These are phyloP conservation scores for Haplosporangium sp. DNA, from an alignment of 371 early-diverging fungal species.

Conservation along the genomic window DNA sequence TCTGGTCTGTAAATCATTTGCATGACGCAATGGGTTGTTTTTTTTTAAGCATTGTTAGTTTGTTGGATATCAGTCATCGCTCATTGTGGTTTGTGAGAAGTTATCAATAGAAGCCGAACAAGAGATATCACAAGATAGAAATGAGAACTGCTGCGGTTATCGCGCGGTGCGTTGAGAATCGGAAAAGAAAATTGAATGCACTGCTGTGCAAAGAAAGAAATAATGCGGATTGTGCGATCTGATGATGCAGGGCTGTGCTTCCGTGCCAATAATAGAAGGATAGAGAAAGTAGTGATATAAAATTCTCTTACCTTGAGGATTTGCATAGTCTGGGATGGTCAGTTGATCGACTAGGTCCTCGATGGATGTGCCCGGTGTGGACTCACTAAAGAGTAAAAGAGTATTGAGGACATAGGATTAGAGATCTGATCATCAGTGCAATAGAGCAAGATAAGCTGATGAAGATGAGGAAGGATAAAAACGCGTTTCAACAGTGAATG, in stretches of 20 bases:
- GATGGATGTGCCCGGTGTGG: conserved; percentile 26
- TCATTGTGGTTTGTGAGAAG: too few relatives aligned
- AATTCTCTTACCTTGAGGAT: conserved; percentile 20
- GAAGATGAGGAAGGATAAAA: not conserved
- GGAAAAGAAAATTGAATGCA: too few relatives aligned
- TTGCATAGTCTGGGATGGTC: conserved; percentile 29
- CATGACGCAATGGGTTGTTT: not conserved
- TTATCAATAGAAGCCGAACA: not conserved
- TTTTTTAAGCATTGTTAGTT: not conserved
- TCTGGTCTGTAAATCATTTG: conserved; percentile 19
- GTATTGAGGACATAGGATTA: not conserved
- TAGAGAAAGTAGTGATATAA: not conserved
- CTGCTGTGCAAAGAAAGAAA: too few relatives aligned
- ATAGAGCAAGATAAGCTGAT: not conserved
- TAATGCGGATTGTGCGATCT: too few relatives aligned
- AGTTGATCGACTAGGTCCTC: conserved; percentile 50
- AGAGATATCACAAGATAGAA: not conserved
- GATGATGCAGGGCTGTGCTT: not conserved
- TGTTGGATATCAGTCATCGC: too few relatives aligned
- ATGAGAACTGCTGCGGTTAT: not conserved
- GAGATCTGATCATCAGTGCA: not conserved
- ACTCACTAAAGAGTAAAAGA: conserved; percentile 20
- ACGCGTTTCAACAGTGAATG: not conserved
- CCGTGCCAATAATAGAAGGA: conserved; percentile 1
- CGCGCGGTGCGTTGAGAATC: too few relatives aligned